These are phyloP conservation scores for Lizonia empirigonia DNA, from an alignment of 2,329 filamentous ascomycete species.

Conservation along the genomic window DNA sequence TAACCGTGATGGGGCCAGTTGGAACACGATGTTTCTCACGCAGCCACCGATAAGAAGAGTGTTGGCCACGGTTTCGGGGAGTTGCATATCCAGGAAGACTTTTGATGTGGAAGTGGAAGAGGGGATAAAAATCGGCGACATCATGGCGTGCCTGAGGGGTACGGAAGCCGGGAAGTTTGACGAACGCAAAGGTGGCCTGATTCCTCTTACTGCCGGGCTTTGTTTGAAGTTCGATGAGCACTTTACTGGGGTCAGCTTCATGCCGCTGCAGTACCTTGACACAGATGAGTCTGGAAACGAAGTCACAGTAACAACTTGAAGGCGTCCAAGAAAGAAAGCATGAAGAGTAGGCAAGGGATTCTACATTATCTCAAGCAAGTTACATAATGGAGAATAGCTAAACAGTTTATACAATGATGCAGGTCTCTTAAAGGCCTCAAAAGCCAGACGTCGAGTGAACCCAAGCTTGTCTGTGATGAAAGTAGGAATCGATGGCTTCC, in stretches of 20 bases:
- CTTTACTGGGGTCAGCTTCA: not conserved
- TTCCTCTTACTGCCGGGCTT: too few species aligned
- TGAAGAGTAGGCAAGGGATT: too few species aligned
- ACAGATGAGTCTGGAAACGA: not conserved
- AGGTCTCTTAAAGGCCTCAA: too few species aligned
- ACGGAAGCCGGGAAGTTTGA: not conserved
- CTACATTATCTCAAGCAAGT: too few species aligned
- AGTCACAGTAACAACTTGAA: too few species aligned
- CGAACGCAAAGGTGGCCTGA: too few species aligned
- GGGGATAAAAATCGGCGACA: not conserved
- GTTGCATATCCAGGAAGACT: not conserved
- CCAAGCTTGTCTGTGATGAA: too few species aligned
- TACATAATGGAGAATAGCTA: too few species aligned
- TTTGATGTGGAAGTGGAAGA: not conserved
- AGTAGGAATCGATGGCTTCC: too few species aligned
- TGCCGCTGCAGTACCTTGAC: not conserved
- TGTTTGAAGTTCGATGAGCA: constrained; percentile 6
- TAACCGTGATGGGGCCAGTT: not conserved
- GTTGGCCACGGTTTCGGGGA: not conserved
- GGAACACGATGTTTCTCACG: constrained; percentile 1
- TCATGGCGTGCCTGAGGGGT: not conserved
- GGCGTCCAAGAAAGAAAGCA: too few species aligned
- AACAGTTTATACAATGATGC: too few species aligned
- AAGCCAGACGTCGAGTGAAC: too few species aligned
- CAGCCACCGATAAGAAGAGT: constrained; percentile 1